Evolutionary conservation across 306 rosid species (phyloP), one percentile per base, ranked within the genome.

Genomic region (Hippophae tibetana): DNA sequence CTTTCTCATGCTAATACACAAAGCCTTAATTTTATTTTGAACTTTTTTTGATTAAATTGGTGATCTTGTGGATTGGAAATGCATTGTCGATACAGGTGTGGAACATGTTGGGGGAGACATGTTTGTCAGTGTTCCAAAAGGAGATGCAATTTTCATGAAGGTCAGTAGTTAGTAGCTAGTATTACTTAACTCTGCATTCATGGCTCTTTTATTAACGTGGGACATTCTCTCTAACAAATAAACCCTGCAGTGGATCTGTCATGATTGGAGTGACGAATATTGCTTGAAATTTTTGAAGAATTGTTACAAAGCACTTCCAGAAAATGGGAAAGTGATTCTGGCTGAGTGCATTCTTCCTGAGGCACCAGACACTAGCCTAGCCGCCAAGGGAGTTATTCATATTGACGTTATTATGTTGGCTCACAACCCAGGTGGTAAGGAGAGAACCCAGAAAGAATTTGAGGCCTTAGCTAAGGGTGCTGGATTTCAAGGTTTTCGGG

Each of bases 41-140:
- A 0, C 1, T 18, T 18, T 18, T 18, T 18, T 18, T 18, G 0
- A 31, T 31, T 31, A 31, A 31, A 31, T 31, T 31, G 38, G 0
- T 31, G 4, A 18, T 31, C 38, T 2, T 31, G 5, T 31, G 38
- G 38, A 31, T 31, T 31, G 4, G 4, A 31, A 31, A n/a, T 56
- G 58, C 45, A 42, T 67, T 40, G 46, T 69, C 9, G 7, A 57
- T 72, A 54, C 75, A 89, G 96, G 98, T 40, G 98, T 92, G 49
- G 81, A 92, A 47, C 99, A 92, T 60, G 89, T 84, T 13, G 99
- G 95, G 51, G 99, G 99, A 11, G 99, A 92, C 72, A 92, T 92
- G 96, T 88, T 92, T 67, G 88, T 44, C 3, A 81, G 90, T 63
- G 72, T 92, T 47, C 99, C 96, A 9, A 88, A 82, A 71, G 95